These are phyloP conservation scores for Leccinum proliferum DNA, from an alignment of 1,284 basidiomycete species.

Conservation along the genomic window DNA sequence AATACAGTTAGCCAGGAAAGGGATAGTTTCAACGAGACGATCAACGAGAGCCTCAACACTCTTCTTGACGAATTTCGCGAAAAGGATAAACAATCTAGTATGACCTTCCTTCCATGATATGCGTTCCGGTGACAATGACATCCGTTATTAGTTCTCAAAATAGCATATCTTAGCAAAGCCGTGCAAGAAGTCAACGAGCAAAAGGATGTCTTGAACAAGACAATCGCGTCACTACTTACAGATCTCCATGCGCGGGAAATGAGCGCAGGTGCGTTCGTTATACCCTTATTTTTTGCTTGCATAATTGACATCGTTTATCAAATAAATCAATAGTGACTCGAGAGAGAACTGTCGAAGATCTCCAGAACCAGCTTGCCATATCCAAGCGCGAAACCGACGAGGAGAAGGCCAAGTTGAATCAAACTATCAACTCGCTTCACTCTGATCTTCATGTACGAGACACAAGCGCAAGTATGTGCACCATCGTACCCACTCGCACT, in stretches of 20 bases:
- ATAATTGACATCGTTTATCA: background rate
- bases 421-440: background rate
- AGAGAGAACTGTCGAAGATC: background rate
- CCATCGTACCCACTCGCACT: background rate
- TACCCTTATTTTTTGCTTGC: background rate
- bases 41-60: background rate
- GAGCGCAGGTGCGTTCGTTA: background rate
- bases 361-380: background rate
- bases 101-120: background rate
- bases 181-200: background rate
- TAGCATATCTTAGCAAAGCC: background rate
- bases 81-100: background rate
- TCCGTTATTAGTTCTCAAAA: background rate
- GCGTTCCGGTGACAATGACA: background rate
- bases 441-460: background rate
- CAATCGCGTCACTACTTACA: background rate
- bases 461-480: constrained; percentile 1
- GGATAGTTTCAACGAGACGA: background rate
- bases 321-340: background rate
- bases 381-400: background rate
- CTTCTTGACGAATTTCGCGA: background rate
- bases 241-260: background rate
- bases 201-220: background rate
- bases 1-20: background rate
- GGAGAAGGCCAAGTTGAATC: background rate